A percentile compares a stretch with the other conserved stretches of the same genome.
These are phyloP conservation scores for Apodospora peruviana DNA, from an alignment of 495 filamentous ascomycete genomes.

Conservation along the genomic window DNA sequence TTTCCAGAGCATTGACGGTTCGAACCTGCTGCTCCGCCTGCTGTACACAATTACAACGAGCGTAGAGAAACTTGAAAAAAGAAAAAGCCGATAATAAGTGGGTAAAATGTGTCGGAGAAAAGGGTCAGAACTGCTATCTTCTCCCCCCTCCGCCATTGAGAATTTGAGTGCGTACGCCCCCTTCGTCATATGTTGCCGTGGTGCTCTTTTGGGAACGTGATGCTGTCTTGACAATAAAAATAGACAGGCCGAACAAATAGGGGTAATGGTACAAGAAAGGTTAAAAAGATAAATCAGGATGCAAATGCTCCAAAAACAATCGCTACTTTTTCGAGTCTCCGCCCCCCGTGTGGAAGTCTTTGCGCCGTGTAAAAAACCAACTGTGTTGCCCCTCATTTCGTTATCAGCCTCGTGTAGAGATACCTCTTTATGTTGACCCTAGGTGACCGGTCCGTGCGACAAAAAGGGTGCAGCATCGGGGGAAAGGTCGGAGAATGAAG, in stretches of 20 bases:
- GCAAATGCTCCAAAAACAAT: slow-evolving; percentile 29
- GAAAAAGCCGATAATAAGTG: slow-evolving; percentile 9
- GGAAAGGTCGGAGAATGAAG: slow-evolving; percentile 16
- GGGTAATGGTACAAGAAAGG: slow-evolving; percentile 29
- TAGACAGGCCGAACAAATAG: slow-evolving; percentile 6
- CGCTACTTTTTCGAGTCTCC: slow-evolving; percentile 3
- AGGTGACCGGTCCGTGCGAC: slow-evolving; percentile 11
- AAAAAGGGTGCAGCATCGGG: slow-evolving; percentile 12
- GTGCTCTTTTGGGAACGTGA: too few relatives aligned
- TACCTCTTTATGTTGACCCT: slow-evolving; percentile 16
- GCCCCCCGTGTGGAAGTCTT: background rate
- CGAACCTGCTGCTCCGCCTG: too few relatives aligned
- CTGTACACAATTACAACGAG: slow-evolving; percentile 51
- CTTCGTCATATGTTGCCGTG: too few relatives aligned
- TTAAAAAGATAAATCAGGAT: slow-evolving; percentile 2
- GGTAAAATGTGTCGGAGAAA: too few relatives aligned
- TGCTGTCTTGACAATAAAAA: too few relatives aligned
- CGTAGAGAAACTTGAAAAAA: too few relatives aligned
- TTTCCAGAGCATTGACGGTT: too few relatives aligned
- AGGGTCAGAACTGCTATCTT: too few relatives aligned
- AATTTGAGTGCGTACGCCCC: too few relatives aligned
- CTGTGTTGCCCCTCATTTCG: slow-evolving; percentile 3
- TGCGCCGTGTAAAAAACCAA: slow-evolving; percentile 9
- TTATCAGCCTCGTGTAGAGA: slow-evolving; percentile 9
- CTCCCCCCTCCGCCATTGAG: too few relatives aligned